phyloP scores from a whole-genome alignment of 2,329 filamentous ascomycete species.

The Madurella fahalii region DNA sequence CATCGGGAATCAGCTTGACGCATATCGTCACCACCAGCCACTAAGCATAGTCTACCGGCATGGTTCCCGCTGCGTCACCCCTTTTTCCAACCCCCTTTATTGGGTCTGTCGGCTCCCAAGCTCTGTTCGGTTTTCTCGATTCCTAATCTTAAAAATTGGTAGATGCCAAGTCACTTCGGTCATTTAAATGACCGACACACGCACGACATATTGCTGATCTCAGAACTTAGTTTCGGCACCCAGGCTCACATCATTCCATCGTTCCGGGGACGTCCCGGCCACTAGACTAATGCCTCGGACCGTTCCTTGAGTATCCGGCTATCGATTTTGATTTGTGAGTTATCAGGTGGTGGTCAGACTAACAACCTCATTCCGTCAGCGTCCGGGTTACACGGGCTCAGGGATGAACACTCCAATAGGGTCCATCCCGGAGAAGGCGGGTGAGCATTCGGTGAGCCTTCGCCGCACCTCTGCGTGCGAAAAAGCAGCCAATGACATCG shows the following conservation, averaged over 20 bases:
- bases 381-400: neutral
- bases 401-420: conserved; percentile 7
- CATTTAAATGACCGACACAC: neutral
- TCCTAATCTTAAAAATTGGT: neutral
- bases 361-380: conserved; percentile 1
- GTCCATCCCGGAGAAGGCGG: conserved; percentile 1
- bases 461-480: neutral
- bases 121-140: neutral
- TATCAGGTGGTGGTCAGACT: conserved; percentile 9
- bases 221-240: neutral
- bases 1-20: no score
- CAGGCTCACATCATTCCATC: neutral
- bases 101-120: neutral
- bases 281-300: conserved; percentile 8
- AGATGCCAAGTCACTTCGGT: neutral
- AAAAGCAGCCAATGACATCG: neutral
- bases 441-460: conserved; percentile 12
- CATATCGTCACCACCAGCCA: no score
- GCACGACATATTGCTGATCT: conserved; percentile 7
- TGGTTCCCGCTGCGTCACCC: no score
- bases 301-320: conserved; percentile 6
- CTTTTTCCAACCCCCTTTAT: no score
- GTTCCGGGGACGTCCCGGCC: conserved; percentile 4
- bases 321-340: conserved; percentile 6
- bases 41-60: no score